Base-by-base conservation (phyloP, 73 alveolate species). In the Durusdinium trenchii region DNA sequence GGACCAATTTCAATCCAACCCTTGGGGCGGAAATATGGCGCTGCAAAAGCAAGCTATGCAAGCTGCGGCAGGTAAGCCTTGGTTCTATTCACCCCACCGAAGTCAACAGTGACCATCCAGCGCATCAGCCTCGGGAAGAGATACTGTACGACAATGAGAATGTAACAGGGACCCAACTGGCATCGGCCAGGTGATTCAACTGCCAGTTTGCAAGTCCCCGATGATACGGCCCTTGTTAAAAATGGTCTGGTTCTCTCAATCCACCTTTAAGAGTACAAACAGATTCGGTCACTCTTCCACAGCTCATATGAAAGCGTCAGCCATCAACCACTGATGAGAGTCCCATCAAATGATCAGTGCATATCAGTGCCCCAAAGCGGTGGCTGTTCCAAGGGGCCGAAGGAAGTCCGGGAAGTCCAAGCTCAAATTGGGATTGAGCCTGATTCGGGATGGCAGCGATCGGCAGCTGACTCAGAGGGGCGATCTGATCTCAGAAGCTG, bases 91-190 rank as follows among this genome's bases (percentile, higher is more conserved):
- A 91, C 48, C 36, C 98, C 98, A 36, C 98, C 98, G 57, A 91
- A 71, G 98, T 91, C 98, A 73, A 91, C 98, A 5, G 97, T 67
- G 89, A 91, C 97, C 86, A 91, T 91, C 97, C 97, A 91, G 28
- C 97, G 87, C 97, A 91, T 91, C 78, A 91, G 45, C 97, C 97
- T 91, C 32, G 46, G 51, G 87, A 9, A 6, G 7, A 6, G 57
- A 3, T 78, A 60, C 38, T 0, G 40, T 1, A 64, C 69, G 73
- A 60, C 73, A 60, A 23, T 60, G 18, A 23, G 73, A 60, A 60
- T n/a, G n/a, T n/a, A n/a, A n/a, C n/a, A n/a, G n/a, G n/a, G n/a
- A n/a, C n/a, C n/a, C n/a, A n/a, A n/a, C n/a, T n/a, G n/a, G n/a
- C n/a, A n/a, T n/a, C n/a, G n/a, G n/a, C n/a, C n/a, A n/a, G n/a